These are phyloP conservation scores for Heracleum sosnowskyi DNA, from an alignment of 129 eudicot species.

Conservation along the genomic window DNA sequence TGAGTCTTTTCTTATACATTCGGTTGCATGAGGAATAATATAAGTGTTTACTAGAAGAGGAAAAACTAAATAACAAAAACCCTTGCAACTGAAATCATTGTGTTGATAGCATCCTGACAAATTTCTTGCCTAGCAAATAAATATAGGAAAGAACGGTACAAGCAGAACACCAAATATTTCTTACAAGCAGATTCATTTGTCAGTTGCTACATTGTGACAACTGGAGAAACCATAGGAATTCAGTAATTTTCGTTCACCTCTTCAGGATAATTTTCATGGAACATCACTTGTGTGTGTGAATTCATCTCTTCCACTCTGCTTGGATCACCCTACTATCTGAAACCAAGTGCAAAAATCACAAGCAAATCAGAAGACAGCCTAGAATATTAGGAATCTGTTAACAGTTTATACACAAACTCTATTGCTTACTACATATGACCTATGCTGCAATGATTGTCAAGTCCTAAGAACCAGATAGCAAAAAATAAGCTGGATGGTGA, in stretches of 20 bases:
- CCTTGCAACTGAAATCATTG: constrained; percentile 1
- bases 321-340: constrained; percentile 6
- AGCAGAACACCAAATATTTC: background rate
- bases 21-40: background rate
- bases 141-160: background rate
- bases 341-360: constrained; percentile 1
- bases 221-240: background rate
- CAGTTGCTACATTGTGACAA: background rate
- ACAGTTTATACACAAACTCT: background rate
- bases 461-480: no score
- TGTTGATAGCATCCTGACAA: background rate
- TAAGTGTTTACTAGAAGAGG: background rate
- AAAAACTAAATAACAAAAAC: background rate
- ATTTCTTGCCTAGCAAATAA: background rate
- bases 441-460: no score
- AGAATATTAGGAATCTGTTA: background rate
- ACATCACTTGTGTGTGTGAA: background rate
- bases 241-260: background rate
- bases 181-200: background rate
- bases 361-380: background rate
- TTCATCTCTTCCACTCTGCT: constrained; percentile 6
- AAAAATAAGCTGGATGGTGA: no score
- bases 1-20: background rate
- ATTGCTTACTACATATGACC: background rate
- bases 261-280: background rate